Conservation (phyloP, 345 rosid genomes). For the Erodium maritimum region DNA sequence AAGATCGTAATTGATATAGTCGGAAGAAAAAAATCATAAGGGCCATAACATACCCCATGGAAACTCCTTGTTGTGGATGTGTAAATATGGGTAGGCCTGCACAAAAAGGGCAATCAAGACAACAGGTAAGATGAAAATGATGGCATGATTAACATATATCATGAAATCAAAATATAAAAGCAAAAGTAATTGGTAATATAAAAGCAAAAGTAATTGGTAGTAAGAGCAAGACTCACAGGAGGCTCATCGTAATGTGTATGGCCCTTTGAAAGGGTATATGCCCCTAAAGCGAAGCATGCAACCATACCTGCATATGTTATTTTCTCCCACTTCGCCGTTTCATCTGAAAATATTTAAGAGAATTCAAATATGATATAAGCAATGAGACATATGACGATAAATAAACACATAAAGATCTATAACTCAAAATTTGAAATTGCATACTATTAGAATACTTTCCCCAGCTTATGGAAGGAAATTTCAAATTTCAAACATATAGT, state of each 20-base stretch:
- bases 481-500: too few species aligned
- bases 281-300: constrained; percentile 46
- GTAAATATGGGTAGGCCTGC: constrained; percentile 81
- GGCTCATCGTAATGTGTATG: constrained; percentile 81
- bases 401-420: neutral
- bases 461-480: too few species aligned
- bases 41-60: constrained; percentile 78
- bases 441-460: too few species aligned
- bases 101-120: constrained; percentile 4
- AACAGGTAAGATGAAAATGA: constrained; percentile 3
- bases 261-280: constrained; percentile 57
- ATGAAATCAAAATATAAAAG: neutral
- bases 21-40: neutral
- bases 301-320: constrained; percentile 67
- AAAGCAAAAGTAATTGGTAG: neutral
- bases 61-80: constrained; percentile 94
- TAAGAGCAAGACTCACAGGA: constrained; percentile 42
- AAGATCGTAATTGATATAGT: neutral
- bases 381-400: neutral
- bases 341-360: constrained; percentile 27
- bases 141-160: neutral
- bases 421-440: neutral
- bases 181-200: neutral
- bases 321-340: constrained; percentile 90
- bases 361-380: neutral